A percentile compares a stretch with the other conserved stretches of the same genome.
These are phyloP conservation scores for Primulina huaijiensis DNA, from an alignment of 257 asterid species.

Conservation along the genomic window DNA sequence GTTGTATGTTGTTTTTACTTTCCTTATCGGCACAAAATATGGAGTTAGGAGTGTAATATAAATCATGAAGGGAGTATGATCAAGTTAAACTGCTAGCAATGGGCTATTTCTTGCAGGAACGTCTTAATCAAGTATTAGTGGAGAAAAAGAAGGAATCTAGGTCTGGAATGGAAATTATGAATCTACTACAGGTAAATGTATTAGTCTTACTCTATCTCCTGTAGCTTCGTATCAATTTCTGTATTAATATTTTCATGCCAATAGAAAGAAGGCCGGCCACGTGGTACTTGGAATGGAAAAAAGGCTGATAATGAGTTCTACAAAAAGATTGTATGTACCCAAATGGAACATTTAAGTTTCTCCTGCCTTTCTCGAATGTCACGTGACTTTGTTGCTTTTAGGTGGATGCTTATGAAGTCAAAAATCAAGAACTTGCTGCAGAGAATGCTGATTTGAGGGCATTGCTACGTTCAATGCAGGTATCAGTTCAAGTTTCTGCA, in stretches of 20 bases:
- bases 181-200: slow-evolving; percentile 71
- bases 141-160: slow-evolving; percentile 98
- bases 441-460: slow-evolving; percentile 97
- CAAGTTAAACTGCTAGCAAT: neutral
- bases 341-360: slow-evolving; percentile 24
- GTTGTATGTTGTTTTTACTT: slow-evolving; percentile 10
- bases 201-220: slow-evolving; percentile 14
- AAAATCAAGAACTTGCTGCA: slow-evolving; percentile 87
- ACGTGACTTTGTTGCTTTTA: slow-evolving; percentile 33
- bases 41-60: slow-evolving; percentile 3
- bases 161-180: slow-evolving; percentile 99
- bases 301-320: slow-evolving; percentile 89
- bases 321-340: slow-evolving; percentile 75
- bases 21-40: slow-evolving; percentile 1
- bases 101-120: slow-evolving; percentile 54
- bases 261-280: slow-evolving; percentile 98
- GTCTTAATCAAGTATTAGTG: slow-evolving; percentile 82
- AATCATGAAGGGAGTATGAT: slow-evolving; percentile 13
- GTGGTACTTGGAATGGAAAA: slow-evolving; percentile 96
- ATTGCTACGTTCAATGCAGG: slow-evolving; percentile 95
- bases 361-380: neutral
- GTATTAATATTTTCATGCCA: slow-evolving; percentile 24
- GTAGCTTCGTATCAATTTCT: slow-evolving; percentile 3
- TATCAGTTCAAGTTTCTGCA: slow-evolving; percentile 18
- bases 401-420: slow-evolving; percentile 96